Base-by-base conservation (phyloP, 495 filamentous ascomycete species). In the Neurospora tetraspora region DNA sequence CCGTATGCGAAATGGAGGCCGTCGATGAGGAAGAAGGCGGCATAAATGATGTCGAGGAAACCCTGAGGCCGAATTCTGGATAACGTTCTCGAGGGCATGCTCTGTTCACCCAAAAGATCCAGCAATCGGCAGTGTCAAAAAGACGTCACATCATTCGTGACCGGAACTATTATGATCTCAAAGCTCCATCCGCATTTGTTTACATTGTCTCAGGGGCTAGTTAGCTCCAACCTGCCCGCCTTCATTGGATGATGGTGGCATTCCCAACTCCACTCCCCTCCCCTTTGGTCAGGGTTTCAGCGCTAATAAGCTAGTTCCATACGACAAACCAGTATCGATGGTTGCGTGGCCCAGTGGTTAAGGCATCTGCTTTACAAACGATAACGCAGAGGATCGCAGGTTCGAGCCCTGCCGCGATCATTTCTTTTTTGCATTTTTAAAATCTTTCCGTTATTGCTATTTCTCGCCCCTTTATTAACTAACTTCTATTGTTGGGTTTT, bases 1-100 rank as follows among this genome's bases (percentile, higher is more conserved):
- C 89, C 89, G 27, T 93, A 91, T 77, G 89, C 91, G 0, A 83
- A 83, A 70, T 86, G 84, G 85, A 77, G 80, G 40, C 82, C 53
- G 4, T 65, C 53, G 53, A 65, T 65, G 53, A 65, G 53, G 53
- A 65, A 65, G 27, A 65, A 65, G 27, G 27, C 7, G 9, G 14
- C 1, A 5, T 65, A 2, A 34, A 23, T 12, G 14, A 8, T 65
- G 53, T 65, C 8, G 73, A 5, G 78, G 73, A n/a, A 74, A 53
- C 69, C 65, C 0, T 47, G 68, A 68, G 31, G 11, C 43, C 16
- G 37, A 7, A 20, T 20, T 45, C 20, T 5, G 4, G 10, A 23
- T n/a, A 7, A 5, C n/a, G 20, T 53, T 53, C 11, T 1, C 4
- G n/a, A 27, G 1, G n/a, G 43, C 8, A 45, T 45, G 31, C 31